These are phyloP conservation scores for bread wheat (Triticum aestivum) DNA, from an alignment of 176 grass and related monocot genomes.

Conservation along the genomic window IWGSC_CS_RefSeq_v2.1 NC_057809.1:551445897-551446396, in stretches of 20 bases:
- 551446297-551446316: conserved; percentile 86
- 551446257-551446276: conserved; percentile 47
- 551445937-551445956: too few relatives aligned
- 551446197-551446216: conserved; percentile 5
- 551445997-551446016: neutral
- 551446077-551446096: conserved; percentile 24
- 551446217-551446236: conserved; percentile 5
- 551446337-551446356: conserved; percentile 88
- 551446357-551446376: conserved; percentile 82
- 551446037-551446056: conserved; percentile 46
- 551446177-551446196: conserved; percentile 36
- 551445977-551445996: conserved; percentile 26
- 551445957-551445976: conserved; percentile 24
- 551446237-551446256: conserved; percentile 51
- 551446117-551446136: neutral
- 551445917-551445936: too few relatives aligned
- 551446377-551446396: conserved; percentile 53
- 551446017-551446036: neutral
- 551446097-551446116: conserved; percentile 1
- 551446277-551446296: conserved; percentile 74
- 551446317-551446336: conserved; percentile 84
- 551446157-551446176: conserved; percentile 35
- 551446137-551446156: neutral
- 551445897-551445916: too few relatives aligned
- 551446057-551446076: conserved; percentile 35